These are phyloP conservation scores for Sporobolomyces phaffii DNA, from an alignment of 768 basidiomycete species.

Conservation along the genomic window DNA sequence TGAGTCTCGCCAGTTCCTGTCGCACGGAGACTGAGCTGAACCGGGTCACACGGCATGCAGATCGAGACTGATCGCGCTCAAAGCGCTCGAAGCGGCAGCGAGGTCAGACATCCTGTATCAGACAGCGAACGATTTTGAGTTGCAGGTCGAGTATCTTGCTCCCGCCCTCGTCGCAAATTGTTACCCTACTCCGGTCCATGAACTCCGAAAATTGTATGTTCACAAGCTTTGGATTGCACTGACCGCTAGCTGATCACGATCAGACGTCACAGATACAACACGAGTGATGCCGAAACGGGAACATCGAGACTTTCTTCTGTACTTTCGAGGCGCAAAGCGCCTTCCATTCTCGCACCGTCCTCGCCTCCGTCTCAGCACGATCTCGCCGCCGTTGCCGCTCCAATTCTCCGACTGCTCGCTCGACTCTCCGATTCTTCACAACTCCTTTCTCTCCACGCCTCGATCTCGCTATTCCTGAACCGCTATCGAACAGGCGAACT, in stretches of 20 bases:
- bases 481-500: constrained; percentile 6
- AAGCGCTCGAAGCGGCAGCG: constrained; percentile 18
- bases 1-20: background rate
- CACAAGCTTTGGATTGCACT: too few relatives aligned
- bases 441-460: constrained; percentile 13
- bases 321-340: constrained; percentile 14
- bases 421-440: constrained; percentile 21
- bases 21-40: too few relatives aligned
- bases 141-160: constrained; percentile 17
- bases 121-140: constrained; percentile 15
- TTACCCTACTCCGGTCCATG: background rate
- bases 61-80: constrained; percentile 12
- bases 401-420: constrained; percentile 6
- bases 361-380: background rate
- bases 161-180: constrained; percentile 22
- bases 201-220: constrained; percentile 11
- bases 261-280: constrained; percentile 1
- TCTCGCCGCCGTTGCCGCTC: constrained; percentile 10
- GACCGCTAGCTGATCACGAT: too few relatives aligned
- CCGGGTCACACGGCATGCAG: too few relatives aligned
- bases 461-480: constrained; percentile 22
- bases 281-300: background rate
- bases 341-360: constrained; percentile 1
- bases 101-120: constrained; percentile 23
- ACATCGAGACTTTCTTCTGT: background rate